Percentiles rank a stretch among this genome's conserved stretches.
Evolutionary conservation across 2,329 filamentous ascomycete genomes (phyloP).

Genomic region (Trichocomaceae sp.): DNA sequence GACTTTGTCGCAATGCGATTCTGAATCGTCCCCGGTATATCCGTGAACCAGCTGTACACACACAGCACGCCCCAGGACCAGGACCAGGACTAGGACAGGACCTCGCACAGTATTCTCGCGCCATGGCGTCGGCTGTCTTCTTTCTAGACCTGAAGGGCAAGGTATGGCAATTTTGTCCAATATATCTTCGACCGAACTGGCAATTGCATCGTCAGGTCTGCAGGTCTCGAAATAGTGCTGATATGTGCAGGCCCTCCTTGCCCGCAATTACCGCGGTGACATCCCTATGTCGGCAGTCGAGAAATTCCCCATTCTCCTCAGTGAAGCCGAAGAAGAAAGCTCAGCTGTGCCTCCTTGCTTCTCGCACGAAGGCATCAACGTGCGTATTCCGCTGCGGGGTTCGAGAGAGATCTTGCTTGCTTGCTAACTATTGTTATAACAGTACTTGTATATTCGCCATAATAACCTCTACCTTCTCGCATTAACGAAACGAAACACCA

Average conservation of each 20-base stretch:
- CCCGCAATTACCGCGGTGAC: slow-evolving; percentile 96
- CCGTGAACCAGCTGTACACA: not conserved
- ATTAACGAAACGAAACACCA: slow-evolving; percentile 96
- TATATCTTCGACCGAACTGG: not conserved
- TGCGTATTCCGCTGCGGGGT: slow-evolving; percentile 42
- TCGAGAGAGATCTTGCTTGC: slow-evolving; percentile 4
- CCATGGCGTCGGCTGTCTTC: slow-evolving; percentile 96
- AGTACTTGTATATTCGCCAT: slow-evolving; percentile 99
- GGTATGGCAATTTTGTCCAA: slow-evolving; percentile 47
- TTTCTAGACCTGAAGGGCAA: slow-evolving; percentile 99
- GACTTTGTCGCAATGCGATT: not conserved
- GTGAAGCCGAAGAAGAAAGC: slow-evolving; percentile 97
- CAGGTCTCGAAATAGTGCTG: slow-evolving; percentile 1
- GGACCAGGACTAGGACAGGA: no score
- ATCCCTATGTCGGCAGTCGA: slow-evolving; percentile 99
- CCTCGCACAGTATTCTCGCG: slow-evolving; percentile 16
- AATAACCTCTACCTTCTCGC: slow-evolving; percentile 98
- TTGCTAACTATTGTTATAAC: slow-evolving; percentile 8
- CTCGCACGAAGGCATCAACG: slow-evolving; percentile 97
- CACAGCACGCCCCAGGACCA: no score
- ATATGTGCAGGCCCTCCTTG: slow-evolving; percentile 73
- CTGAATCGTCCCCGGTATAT: not conserved
- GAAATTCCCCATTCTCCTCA: slow-evolving; percentile 91
- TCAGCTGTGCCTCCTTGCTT: slow-evolving; percentile 97
- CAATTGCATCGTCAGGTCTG: no score